Percentiles rank a stretch among this genome's conserved stretches.
Evolutionary conservation across 139 green algal genomes (phyloP).

Genomic region (Edaphochlamys debaryana): DNA sequence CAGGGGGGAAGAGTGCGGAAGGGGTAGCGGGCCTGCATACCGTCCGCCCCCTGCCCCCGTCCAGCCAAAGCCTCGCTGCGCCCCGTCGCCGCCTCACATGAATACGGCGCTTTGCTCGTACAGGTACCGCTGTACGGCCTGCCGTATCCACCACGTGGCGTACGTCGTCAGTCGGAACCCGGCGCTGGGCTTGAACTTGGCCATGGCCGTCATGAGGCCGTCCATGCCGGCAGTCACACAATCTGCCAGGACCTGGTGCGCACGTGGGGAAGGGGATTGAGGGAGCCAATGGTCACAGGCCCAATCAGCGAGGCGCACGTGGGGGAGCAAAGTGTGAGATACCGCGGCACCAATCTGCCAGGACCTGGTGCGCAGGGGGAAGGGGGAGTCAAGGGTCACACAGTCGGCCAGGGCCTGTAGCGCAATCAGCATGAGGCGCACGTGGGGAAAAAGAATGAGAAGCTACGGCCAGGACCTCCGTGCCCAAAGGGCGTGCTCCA

Average conservation of each 20-base stretch:
- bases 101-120: constrained; percentile 62
- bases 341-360: too few relatives aligned
- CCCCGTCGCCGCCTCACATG: background rate
- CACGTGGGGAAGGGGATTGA: too few relatives aligned
- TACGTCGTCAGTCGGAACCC: constrained; percentile 96
- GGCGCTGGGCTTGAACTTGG: constrained; percentile 81
- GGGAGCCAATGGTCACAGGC: too few relatives aligned
- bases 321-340: too few relatives aligned
- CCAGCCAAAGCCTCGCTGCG: background rate
- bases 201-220: constrained; percentile 76
- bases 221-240: constrained; percentile 69
- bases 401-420: too few relatives aligned
- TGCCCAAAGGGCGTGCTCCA: too few relatives aligned
- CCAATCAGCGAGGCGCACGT: too few relatives aligned
- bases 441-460: too few relatives aligned
- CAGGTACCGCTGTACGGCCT: constrained; percentile 63
- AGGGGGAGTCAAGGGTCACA: too few relatives aligned
- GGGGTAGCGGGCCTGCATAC: background rate
- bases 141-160: constrained; percentile 92
- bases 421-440: too few relatives aligned
- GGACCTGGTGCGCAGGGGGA: too few relatives aligned
- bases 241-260: background rate
- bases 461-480: too few relatives aligned
- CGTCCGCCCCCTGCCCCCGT: background rate
- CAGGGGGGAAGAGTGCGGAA: background rate